Base-by-base conservation (phyloP, 78 protist genomes). In the Diacronema lutheri region DNA sequence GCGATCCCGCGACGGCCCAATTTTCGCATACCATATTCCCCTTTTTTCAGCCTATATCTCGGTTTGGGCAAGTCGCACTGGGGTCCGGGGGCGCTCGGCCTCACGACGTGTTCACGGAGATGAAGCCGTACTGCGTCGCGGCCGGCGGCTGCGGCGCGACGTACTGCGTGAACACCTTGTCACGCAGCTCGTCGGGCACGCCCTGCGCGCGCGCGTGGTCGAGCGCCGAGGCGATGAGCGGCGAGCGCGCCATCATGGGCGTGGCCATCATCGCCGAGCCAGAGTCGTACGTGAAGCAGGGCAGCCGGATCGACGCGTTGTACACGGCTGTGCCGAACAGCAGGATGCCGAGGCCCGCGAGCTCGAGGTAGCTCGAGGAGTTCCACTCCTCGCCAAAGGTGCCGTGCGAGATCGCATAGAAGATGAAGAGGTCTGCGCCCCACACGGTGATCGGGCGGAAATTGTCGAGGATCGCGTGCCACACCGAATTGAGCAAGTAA, bases 391-490 rank as follows among this genome's bases (percentile, higher is more conserved):
- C 76, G 76, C 76, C 76, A 20, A 16, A 61, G 12, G 11, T 3
- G 66, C 66, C 66, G 11, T 11, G 60, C 62, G 60, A 21, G 29
- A 38, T 1, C 38, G 23, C 23, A 50, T 72, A 72, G 80, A 14
- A 74, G 64, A 74, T 41, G 62, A 9, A 2, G 25, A 74, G 61
- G 9, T 74, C 40, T 1, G 14, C 62, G 29, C 19, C 2, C 82
- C 82, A 76, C 26, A 76, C 40, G 41, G 82, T 33, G 65, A 76
- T 21, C 21, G 82, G 82, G 10, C 82, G 38, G 82, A 76, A 76
- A n/a, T 76, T 76, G 82, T 76, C 82, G 55, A 76, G 44, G 46
- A 76, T 56, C 13, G 82, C 82, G n/a, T 76, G 82, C 82, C 82
- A 76, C 40, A 76, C 65, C 13, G 50, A 33, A 26, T 46, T 35